Evolutionary conservation across 139 green algal species (phyloP), one percentile per base, ranked within the genome.

Genomic region (Choricystis sp.): DNA sequence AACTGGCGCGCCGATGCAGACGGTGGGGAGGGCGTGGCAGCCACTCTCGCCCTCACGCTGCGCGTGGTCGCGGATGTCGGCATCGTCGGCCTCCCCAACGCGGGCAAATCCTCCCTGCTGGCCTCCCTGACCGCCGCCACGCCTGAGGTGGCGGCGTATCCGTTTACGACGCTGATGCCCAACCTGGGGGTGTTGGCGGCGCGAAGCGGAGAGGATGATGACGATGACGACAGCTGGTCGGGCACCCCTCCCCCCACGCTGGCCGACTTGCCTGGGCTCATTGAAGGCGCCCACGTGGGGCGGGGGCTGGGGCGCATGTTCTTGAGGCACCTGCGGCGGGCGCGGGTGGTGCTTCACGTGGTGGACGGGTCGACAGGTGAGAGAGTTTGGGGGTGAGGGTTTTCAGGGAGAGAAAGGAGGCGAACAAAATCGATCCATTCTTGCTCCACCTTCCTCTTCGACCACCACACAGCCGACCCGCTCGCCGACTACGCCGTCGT

Each of bases 31-130:
- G 40, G 40, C 40, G 40, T 21, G 40, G 40, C 40, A 16, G 9
- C 16, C 9, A 52, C 40, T 9, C 9, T 52, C 40, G 9, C 9
- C 40, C 40, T 52, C 40, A 9, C 16, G 40, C 40, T 52, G 40
- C 40, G 40, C 40, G 40, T 52, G 9, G 86, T 95, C 29, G 89
- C 87, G 5, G 90, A 97, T 65, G 77, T 95, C 3, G 91, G 90
- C 25, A 81, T 98, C 56, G 89, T 98, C 57, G 92, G 92, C 16
- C 78, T 96, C 4, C 92, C 92, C 22, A 98, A 98, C 71, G 72
- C 78, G 61, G 85, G 85, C 29, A 93, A 93, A 65, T 81, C 68
- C 19, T 89, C 78, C 2, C 74, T 93, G 66, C 74, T 94, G 57
- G 66, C 78, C 9, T 73, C 78, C 5, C 69, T 96, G 23, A 96